phyloP scores from a whole-genome alignment of 75 land plant genomes.

The Pinus albicaulis region DNA sequence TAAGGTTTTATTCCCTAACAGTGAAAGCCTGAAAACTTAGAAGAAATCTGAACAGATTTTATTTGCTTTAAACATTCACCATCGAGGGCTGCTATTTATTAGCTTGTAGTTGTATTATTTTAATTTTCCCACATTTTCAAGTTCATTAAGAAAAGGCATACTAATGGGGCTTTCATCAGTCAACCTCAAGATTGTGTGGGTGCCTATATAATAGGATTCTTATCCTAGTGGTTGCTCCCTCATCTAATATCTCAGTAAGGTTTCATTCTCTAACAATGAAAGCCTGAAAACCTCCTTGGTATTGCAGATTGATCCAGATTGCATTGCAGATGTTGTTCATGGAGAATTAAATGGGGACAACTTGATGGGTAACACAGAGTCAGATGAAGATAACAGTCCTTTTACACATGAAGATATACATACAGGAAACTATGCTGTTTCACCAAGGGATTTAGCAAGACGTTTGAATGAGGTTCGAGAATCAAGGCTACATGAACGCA shows the following conservation, averaged over 20 bases:
- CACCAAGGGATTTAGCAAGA: constrained; percentile 74
- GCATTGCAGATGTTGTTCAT: constrained; percentile 41
- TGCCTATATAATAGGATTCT: background rate
- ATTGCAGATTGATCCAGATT: constrained; percentile 65
- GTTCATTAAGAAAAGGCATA: too few relatives aligned
- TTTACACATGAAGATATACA: constrained; percentile 18
- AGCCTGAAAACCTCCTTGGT: background rate
- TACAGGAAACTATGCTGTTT: constrained; percentile 58
- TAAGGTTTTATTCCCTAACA: background rate
- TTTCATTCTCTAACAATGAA: background rate
- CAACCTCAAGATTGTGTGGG: background rate
- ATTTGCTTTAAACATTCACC: background rate
- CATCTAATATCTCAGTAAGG: background rate
- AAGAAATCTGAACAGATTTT: background rate
- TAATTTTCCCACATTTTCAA: background rate
- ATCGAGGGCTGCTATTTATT: background rate
- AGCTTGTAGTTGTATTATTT: background rate
- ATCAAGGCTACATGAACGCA: constrained; percentile 60
- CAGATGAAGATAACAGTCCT: constrained; percentile 13
- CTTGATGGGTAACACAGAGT: constrained; percentile 17
- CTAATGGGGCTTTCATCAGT: too few relatives aligned
- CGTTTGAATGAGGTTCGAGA: constrained; percentile 70
- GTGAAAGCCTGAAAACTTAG: background rate
- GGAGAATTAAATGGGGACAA: constrained; percentile 54
- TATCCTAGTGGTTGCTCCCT: too few relatives aligned